phyloP scores from a whole-genome alignment of 2,329 filamentous ascomycete genomes.

The Grosmannia clavigera region DNA sequence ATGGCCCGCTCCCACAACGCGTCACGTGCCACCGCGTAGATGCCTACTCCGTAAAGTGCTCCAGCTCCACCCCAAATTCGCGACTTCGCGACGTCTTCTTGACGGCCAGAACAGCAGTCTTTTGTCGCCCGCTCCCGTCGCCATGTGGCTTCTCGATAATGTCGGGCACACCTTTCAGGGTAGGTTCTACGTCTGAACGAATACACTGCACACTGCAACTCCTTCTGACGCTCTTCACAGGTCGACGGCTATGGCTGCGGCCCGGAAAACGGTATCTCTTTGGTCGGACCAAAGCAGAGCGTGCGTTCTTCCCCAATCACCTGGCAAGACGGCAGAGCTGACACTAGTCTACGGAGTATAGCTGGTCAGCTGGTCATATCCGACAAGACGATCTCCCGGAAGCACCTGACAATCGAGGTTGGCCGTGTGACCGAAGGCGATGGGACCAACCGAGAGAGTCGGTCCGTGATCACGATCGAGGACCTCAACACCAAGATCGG shows the following conservation, averaged over 20 bases:
- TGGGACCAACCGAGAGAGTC: slow-evolving; percentile 51
- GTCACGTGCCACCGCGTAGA: not conserved
- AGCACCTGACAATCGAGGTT: slow-evolving; percentile 72
- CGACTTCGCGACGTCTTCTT: not conserved
- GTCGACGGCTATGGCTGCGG: slow-evolving; percentile 68
- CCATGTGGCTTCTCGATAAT: slow-evolving; percentile 55
- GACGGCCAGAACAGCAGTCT: not conserved
- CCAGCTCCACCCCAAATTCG: not conserved
- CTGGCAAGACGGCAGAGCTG: not conserved
- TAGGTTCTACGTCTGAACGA: slow-evolving; percentile 7
- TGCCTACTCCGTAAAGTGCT: not conserved
- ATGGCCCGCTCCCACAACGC: not conserved
- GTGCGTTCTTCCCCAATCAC: slow-evolving; percentile 26
- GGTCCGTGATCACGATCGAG: slow-evolving; percentile 57
- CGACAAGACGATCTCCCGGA: slow-evolving; percentile 74
- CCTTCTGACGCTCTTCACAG: slow-evolving; percentile 22
- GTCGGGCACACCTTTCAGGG: slow-evolving; percentile 40
- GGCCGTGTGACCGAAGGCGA: slow-evolving; percentile 51
- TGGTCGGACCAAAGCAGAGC: slow-evolving; percentile 60
- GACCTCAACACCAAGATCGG: slow-evolving; percentile 80
- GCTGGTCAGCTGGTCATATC: slow-evolving; percentile 58
- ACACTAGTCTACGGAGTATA: slow-evolving; percentile 18
- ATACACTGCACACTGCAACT: not conserved
- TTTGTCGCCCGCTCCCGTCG: not conserved
- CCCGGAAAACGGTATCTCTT: slow-evolving; percentile 80